A percentile compares a stretch with the other conserved stretches of the same genome.
phyloP scores from a whole-genome alignment of 371 early-diverging fungal genomes.

The Lichtheimia corymbifera region DNA sequence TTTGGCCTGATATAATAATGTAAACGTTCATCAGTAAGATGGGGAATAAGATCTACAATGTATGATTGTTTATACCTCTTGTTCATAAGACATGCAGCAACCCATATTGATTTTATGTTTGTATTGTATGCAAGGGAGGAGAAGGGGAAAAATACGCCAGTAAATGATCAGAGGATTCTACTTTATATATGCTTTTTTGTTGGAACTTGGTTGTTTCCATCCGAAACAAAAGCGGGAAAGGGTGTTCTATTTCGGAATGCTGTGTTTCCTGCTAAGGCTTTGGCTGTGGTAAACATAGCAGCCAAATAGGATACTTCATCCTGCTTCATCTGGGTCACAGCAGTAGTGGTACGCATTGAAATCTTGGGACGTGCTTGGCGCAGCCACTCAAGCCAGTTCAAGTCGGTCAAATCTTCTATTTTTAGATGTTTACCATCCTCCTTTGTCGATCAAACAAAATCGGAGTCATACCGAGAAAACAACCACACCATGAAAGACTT shows the following conservation, averaged over 20 bases:
- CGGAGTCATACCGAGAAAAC: neutral
- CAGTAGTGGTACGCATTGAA: too few relatives aligned
- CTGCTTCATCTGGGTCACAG: too few relatives aligned
- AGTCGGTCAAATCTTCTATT: neutral
- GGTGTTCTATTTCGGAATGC: neutral
- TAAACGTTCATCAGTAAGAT: too few relatives aligned
- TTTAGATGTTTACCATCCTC: neutral
- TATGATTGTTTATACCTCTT: neutral
- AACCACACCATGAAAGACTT: too few relatives aligned
- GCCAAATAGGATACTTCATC: constrained; percentile 2
- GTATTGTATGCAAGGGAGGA: neutral
- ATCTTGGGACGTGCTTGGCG: neutral
- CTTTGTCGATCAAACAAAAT: neutral
- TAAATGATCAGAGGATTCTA: too few relatives aligned
- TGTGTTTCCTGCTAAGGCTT: neutral
- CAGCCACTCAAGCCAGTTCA: neutral
- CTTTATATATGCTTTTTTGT: too few relatives aligned
- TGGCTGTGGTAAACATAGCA: neutral
- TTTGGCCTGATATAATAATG: too few relatives aligned
- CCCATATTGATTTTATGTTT: constrained; percentile 1
- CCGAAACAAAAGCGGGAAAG: neutral
- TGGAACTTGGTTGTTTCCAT: neutral
- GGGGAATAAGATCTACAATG: too few relatives aligned
- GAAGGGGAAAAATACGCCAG: neutral
- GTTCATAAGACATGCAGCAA: constrained; percentile 4